phyloP scores from a whole-genome alignment of 2,329 filamentous ascomycete genomes.

The Trichophyton benhamiae region DNA sequence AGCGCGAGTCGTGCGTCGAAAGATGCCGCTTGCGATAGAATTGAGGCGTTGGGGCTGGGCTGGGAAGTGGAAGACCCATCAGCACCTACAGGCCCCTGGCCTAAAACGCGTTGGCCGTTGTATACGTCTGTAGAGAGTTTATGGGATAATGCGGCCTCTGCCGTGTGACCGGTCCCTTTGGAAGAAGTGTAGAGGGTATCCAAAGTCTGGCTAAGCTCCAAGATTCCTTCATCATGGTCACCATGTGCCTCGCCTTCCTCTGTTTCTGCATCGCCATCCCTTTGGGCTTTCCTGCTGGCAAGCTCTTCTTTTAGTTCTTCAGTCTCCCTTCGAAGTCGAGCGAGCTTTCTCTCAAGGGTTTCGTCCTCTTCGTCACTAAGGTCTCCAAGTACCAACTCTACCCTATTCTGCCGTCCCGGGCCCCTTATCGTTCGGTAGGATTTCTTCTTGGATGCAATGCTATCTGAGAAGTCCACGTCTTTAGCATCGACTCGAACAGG shows the following conservation, averaged over 20 bases:
- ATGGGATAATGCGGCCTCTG: constrained; percentile 26
- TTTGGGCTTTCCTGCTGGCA: constrained; percentile 37
- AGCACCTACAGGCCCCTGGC: neutral
- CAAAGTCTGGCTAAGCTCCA: constrained; percentile 58
- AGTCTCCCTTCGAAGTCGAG: constrained; percentile 69
- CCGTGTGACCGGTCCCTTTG: constrained; percentile 19
- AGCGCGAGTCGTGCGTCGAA: constrained; percentile 72
- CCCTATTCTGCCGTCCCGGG: constrained; percentile 44
- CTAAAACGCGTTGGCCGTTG: constrained; percentile 1
- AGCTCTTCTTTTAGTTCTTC: constrained; percentile 54
- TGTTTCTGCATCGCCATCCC: constrained; percentile 40
- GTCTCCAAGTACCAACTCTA: constrained; percentile 54
- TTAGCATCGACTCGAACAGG: constrained; percentile 62
- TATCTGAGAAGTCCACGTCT: constrained; percentile 79
- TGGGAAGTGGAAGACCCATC: neutral
- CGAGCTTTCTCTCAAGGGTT: constrained; percentile 63
- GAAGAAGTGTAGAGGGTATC: constrained; percentile 46
- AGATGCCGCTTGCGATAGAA: constrained; percentile 68
- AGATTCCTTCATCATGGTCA: constrained; percentile 45
- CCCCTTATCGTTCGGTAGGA: constrained; percentile 68
- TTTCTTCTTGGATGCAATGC: constrained; percentile 67
- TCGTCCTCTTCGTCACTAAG: constrained; percentile 71
- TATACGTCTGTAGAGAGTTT: constrained; percentile 19
- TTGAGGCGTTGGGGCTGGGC: constrained; percentile 27
- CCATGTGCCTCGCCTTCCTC: constrained; percentile 27